A percentile compares a stretch with the other conserved stretches of the same genome.
Conservation (phyloP, 352 stramenopile species). For the Globisporangium spinosum region DNA sequence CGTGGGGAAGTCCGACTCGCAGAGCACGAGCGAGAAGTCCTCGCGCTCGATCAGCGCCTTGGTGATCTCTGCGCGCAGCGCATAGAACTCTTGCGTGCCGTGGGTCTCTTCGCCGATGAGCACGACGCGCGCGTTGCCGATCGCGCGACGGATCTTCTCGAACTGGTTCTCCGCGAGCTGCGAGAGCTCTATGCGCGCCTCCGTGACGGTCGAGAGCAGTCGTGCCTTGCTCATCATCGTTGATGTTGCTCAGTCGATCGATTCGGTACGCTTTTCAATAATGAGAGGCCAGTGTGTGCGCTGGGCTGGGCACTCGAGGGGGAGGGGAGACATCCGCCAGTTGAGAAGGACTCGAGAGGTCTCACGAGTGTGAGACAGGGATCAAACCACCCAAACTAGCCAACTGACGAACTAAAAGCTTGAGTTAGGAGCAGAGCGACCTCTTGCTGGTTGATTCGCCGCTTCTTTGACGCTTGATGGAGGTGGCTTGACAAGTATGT, state of each 20-base stretch:
- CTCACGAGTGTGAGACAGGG: too few species aligned
- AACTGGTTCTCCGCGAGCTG: constrained; percentile 24
- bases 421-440: too few species aligned
- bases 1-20: constrained; percentile 35
- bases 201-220: constrained; percentile 6
- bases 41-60: constrained; percentile 29
- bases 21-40: constrained; percentile 33
- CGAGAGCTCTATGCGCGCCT: constrained; percentile 19
- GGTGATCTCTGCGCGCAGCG: constrained; percentile 29
- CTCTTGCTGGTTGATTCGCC: too few species aligned
- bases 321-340: too few species aligned
- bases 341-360: too few species aligned
- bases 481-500: too few species aligned
- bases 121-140: constrained; percentile 31
- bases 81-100: constrained; percentile 35
- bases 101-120: constrained; percentile 37
- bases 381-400: too few species aligned
- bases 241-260: background rate
- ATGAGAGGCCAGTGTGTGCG: background rate
- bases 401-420: too few species aligned
- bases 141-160: constrained; percentile 22
- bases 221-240: constrained; percentile 5
- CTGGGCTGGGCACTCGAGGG: too few species aligned
- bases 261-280: background rate
- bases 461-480: too few species aligned